These are phyloP conservation scores for Chaetomium tenue DNA, from an alignment of 495 filamentous ascomycete genomes.

Conservation along the genomic window DNA sequence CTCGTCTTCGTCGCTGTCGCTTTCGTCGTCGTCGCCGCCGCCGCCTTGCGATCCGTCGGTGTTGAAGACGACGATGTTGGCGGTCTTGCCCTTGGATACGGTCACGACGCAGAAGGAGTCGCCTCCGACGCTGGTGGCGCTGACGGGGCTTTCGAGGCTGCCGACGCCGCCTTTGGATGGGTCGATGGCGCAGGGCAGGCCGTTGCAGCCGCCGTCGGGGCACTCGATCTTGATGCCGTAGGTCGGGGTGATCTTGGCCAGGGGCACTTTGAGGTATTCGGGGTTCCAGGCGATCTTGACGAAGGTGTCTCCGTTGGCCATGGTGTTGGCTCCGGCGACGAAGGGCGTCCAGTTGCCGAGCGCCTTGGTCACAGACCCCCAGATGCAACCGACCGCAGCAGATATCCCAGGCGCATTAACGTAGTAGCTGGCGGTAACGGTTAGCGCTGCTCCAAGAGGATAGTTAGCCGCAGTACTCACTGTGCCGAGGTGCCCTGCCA, in stretches of 20 bases:
- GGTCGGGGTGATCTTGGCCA: conserved; percentile 57
- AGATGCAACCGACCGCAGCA: conserved; percentile 62
- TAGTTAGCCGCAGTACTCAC: conserved; percentile 42
- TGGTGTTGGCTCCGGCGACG: conserved; percentile 74
- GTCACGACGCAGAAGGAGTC: conserved; percentile 79
- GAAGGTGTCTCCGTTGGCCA: conserved; percentile 62
- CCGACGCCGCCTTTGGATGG: conserved; percentile 52
- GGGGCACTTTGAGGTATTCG: conserved; percentile 61
- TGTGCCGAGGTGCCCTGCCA: conserved; percentile 75
- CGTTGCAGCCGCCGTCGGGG: conserved; percentile 63
- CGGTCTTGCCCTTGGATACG: conserved; percentile 63
- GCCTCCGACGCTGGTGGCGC: conserved; percentile 62
- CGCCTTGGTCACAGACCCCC: conserved; percentile 63
- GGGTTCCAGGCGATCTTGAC: conserved; percentile 81
- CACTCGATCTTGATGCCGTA: conserved; percentile 75
- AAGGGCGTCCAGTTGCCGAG: conserved; percentile 80
- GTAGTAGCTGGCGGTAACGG: conserved; percentile 57
- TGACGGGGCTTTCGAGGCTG: conserved; percentile 59
- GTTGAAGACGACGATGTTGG: conserved; percentile 64
- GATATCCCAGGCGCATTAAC: conserved; percentile 71
- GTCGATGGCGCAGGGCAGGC: conserved; percentile 72
- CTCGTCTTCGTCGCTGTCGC: neutral
- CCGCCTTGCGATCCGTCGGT: conserved; percentile 37
- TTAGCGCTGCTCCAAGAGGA: conserved; percentile 19
- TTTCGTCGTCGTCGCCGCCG: neutral